A percentile compares a stretch with the other conserved stretches of the same genome.
Evolutionary conservation across 768 basidiomycete species (phyloP).

Genomic region (Coprinellus micaceus): DNA sequence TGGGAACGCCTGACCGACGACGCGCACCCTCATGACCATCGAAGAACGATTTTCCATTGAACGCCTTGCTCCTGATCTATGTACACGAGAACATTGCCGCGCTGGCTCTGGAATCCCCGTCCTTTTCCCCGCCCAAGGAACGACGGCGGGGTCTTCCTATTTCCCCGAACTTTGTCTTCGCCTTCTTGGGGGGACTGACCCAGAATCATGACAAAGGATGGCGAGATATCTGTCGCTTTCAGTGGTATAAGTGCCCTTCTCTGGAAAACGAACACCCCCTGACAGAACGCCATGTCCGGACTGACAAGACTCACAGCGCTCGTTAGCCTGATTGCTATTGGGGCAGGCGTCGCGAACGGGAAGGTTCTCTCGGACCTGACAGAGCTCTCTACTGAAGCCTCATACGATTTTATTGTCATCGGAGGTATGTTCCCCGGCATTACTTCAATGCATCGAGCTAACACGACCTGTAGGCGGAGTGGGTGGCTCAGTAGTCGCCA

Average conservation of each 20-base stretch:
- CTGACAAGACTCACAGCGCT: not conserved
- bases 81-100: no score
- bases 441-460: not conserved
- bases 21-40: no score
- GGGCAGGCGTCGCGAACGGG: not conserved
- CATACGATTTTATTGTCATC: conserved; percentile 9
- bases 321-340: not conserved
- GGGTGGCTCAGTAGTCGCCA: conserved; percentile 24
- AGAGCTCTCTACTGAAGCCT: not conserved
- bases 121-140: no score
- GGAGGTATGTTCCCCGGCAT: not conserved
- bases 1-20: no score
- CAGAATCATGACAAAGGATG: not conserved
- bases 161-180: no score
- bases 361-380: not conserved
- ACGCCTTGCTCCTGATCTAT: no score
- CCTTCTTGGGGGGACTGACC: no score
- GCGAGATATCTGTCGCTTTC: not conserved
- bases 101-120: no score
- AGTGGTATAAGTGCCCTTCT: not conserved
- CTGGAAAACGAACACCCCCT: not conserved
- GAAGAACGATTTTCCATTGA: no score
- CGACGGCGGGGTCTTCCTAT: no score
- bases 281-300: not conserved
- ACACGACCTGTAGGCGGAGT: conserved; percentile 15